Evolutionary conservation across 768 basidiomycete species (phyloP).

Genomic region (Mycena alexandri): DNA sequence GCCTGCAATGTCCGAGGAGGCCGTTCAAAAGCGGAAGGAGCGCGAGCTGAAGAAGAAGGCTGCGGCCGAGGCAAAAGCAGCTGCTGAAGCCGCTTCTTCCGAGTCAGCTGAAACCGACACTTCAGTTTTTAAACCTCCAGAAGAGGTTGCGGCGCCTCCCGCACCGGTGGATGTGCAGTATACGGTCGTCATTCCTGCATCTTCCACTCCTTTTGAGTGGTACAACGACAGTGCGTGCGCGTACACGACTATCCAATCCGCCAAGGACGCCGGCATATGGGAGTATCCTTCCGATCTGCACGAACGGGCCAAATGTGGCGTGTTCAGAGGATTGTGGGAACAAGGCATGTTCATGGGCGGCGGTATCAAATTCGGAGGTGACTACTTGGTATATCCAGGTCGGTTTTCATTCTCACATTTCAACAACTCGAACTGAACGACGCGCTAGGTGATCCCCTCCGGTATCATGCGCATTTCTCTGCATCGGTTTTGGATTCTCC

Average conservation of each 20-base stretch:
- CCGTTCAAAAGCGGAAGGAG: slow-evolving; percentile 78
- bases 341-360: slow-evolving; percentile 90
- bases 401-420: slow-evolving; percentile 41
- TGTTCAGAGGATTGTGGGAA: slow-evolving; percentile 86
- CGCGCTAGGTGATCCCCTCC: slow-evolving; percentile 84
- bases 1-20: slow-evolving; percentile 70
- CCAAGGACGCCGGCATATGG: slow-evolving; percentile 81
- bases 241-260: slow-evolving; percentile 70
- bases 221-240: slow-evolving; percentile 61
- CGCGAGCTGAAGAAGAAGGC: slow-evolving; percentile 62
- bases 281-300: slow-evolving; percentile 72
- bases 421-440: background rate
- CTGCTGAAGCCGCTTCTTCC: slow-evolving; percentile 29
- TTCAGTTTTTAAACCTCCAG: slow-evolving; percentile 24
- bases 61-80: slow-evolving; percentile 38
- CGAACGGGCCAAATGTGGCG: slow-evolving; percentile 82
- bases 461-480: slow-evolving; percentile 97
- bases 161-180: slow-evolving; percentile 44
- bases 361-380: slow-evolving; percentile 95
- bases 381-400: slow-evolving; percentile 98
- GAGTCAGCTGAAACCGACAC: slow-evolving; percentile 4
- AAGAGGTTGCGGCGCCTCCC: slow-evolving; percentile 17
- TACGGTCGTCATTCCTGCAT: slow-evolving; percentile 75
- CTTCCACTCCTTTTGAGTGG: slow-evolving; percentile 77
- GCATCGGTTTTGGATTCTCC: slow-evolving; percentile 83